Evolutionary conservation across 1,284 basidiomycete species (phyloP), one percentile per base, ranked within the genome.

Genomic region (Naganishia cerealis): DNA sequence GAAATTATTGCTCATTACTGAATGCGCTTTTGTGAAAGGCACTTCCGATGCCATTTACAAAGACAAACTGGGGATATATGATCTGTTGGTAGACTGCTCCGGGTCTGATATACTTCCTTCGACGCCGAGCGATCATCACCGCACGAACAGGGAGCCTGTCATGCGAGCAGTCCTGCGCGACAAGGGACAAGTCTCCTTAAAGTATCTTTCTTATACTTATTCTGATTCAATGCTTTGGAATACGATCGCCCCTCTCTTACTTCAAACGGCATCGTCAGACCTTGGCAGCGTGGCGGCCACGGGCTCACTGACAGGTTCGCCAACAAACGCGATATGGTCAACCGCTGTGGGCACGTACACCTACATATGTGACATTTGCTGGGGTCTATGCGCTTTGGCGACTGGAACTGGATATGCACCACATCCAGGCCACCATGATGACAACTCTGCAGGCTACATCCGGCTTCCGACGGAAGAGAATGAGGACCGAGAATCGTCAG

Each of bases 11-110:
- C 18, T 9, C 13, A 13, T 24, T 9, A 9, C 46, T 50, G 33
- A 59, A 9, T 39, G 13, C 12, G 40, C 13, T 42, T 13, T 16
- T 36, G n/a, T n/a, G 16, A 24, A 39, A 71, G 67, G 63, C 36
- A 71, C 70, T 5, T 67, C 67, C 40, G 70, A 71, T 39, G 68
- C 66, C n/a, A 59, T 71, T 15, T 71, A 67, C 33, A 67, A 67
- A 52, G 66, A 69, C 40, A 66, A 66, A 13, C 62, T 68, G 15
- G 59, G 67, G 39, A 50, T 59, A 9, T 71, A 55, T 38, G 70
- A 71, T 57, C 53, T 71, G 15, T 36, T 71, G n/a, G 54, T 71
- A 12, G 70, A 71, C 33, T 55, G 59, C 42, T 55, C 67, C 21
- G 43, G 61, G 12, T 54, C 67, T n/a, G 50, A 50, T 29, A 57